Evolutionary conservation across 345 rosid species (phyloP).

Genomic region (Laguncularia racemosa): DNA sequence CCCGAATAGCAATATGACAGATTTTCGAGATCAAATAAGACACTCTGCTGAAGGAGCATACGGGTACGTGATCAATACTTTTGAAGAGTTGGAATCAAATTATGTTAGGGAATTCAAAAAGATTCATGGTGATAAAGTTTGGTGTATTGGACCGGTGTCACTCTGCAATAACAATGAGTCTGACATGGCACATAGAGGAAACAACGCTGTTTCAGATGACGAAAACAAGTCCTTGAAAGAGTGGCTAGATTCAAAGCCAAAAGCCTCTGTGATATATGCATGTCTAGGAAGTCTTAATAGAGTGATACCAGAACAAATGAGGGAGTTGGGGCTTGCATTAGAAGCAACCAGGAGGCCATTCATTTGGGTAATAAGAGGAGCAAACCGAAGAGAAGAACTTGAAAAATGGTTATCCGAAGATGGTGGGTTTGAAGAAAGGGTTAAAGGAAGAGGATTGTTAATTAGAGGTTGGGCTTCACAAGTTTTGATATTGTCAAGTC

Average conservation of each 20-base stretch:
- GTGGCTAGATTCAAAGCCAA: conserved; percentile 25
- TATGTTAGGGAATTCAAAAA: conserved; percentile 13
- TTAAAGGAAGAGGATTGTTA: conserved; percentile 18
- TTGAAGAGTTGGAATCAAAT: conserved; percentile 28
- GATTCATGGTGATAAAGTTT: conserved; percentile 14
- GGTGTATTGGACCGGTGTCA: conserved; percentile 53
- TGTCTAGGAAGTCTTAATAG: conserved; percentile 47
- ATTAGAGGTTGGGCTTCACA: conserved; percentile 46
- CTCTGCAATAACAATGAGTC: conserved; percentile 10
- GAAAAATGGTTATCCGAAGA: conserved; percentile 12
- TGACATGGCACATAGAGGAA: conserved; percentile 37
- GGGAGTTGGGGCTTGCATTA: conserved; percentile 32
- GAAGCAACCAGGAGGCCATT: conserved; percentile 30
- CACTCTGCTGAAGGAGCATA: conserved; percentile 19
- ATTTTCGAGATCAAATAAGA: conserved; percentile 21
- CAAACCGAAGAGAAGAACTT: conserved; percentile 1
- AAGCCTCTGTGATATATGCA: conserved; percentile 34
- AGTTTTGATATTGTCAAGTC: conserved; percentile 31
- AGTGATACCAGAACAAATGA: conserved; percentile 22
- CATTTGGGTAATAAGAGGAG: conserved; percentile 35
- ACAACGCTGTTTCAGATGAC: conserved; percentile 10
- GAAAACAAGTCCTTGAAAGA: conserved; percentile 4
- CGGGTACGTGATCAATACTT: conserved; percentile 29
- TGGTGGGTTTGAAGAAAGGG: conserved; percentile 13
- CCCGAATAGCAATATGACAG: conserved; percentile 6